Evolutionary conservation across 164 flowering plant genomes (phyloP).

Genomic region (Vitis riparia): DNA sequence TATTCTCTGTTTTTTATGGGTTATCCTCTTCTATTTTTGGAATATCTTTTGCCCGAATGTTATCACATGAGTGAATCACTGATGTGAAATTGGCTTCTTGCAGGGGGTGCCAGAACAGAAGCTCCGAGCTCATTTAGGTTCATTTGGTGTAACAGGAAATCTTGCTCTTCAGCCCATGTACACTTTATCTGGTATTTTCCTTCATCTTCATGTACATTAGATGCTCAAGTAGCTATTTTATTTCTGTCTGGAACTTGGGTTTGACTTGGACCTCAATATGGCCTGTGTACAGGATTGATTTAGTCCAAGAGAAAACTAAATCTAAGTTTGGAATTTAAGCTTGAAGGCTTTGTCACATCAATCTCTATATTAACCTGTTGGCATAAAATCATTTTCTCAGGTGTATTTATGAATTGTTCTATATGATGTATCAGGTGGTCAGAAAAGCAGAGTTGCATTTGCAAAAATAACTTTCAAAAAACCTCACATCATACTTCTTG

Average conservation of each 20-base stretch:
- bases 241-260: not conserved
- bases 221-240: not conserved
- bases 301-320: not conserved
- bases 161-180: slow-evolving; percentile 99
- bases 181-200: slow-evolving; percentile 82
- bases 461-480: slow-evolving; percentile 98
- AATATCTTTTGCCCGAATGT: too few species aligned
- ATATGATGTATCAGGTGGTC: slow-evolving; percentile 70
- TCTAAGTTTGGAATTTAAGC: not conserved
- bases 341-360: not conserved
- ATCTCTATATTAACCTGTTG: too few species aligned
- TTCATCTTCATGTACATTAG: not conserved
- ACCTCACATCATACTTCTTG: slow-evolving; percentile 93
- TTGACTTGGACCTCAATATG: not conserved
- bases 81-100: slow-evolving; percentile 9
- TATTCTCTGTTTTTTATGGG: too few species aligned
- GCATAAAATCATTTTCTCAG: not conserved
- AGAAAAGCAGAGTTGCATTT: slow-evolving; percentile 99
- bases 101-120: slow-evolving; percentile 99
- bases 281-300: not conserved
- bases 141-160: slow-evolving; percentile 96
- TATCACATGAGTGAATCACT: not conserved
- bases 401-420: not conserved
- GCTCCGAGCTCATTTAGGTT: slow-evolving; percentile 93
- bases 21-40: too few species aligned